Evolutionary conservation across 2,329 filamentous ascomycete species (phyloP), one percentile per base, ranked within the genome.

Genomic region (Aspergillus sp.): DNA sequence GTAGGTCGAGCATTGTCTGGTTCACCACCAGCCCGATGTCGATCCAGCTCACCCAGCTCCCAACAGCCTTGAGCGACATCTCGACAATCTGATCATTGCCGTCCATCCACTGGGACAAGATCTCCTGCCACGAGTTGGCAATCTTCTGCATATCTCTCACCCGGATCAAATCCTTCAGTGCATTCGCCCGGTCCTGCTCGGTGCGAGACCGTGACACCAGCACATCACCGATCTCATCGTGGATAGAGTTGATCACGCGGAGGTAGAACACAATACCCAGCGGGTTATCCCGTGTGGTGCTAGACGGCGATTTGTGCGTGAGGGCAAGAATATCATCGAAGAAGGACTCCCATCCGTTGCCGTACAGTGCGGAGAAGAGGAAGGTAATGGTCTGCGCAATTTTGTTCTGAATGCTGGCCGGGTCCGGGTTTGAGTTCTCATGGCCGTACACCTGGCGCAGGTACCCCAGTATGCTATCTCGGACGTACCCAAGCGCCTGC

Each of bases 21-120:
- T 96, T 96, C 67, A 99, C 91, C 45, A 99, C 87, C 57, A 99
- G 81, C 51, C 90, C 90, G 67, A 99, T 98, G 71, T 98, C 95
- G 69, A 96, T 96, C 95, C 95, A 99, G 82, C 92, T 96, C 60
- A 96, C 92, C 93, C 95, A 99, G 73, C 93, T 95, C 39, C 91
- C 92, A 64, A 99, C 86, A n/a, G 92, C 89, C 75, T 89, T 91
- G 53, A 99, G 82, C 66, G 90, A 93, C 82, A 96, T 87, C 73
- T 97, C 92, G 44, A 96, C 84, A 57, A 98, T 84, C 43, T 78
- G 73, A 69, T 92, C 87, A 64, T 89, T 85, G 57, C 86, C 83
- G 56, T 85, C 84, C 64, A 83, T 81, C 83, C 93, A 98, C 68
- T 88, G 86, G 11, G 86, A 82, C 55, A 99, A 82, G 45, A 99